Conservation (phyloP, 805 yeast genomes). For the Zygoascus tannicola region DNA sequence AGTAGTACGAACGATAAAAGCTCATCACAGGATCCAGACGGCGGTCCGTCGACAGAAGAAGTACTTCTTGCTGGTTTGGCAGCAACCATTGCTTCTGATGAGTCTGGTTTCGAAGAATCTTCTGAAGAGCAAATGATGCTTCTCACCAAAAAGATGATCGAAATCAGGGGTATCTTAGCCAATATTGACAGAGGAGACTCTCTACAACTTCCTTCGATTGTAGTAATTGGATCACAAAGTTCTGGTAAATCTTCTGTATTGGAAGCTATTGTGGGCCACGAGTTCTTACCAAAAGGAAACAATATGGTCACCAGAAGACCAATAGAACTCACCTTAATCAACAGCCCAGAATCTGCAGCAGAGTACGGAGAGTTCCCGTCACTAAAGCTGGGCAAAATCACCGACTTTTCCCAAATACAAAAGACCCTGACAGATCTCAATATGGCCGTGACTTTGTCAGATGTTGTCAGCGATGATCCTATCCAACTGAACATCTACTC, state of each 20-base stretch:
- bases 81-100: constrained; percentile 42
- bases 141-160: constrained; percentile 93
- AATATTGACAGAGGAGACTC: constrained; percentile 69
- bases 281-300: constrained; percentile 91
- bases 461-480: constrained; percentile 88
- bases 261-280: constrained; percentile 96
- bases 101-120: constrained; percentile 42
- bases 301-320: constrained; percentile 99
- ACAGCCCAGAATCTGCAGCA: constrained; percentile 71
- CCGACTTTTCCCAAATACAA: constrained; percentile 85
- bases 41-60: constrained; percentile 24
- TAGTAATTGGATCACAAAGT: constrained; percentile 94
- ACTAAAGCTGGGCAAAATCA: constrained; percentile 66
- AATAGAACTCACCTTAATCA: constrained; percentile 84
- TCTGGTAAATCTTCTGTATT: constrained; percentile 95
- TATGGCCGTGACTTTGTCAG: constrained; percentile 79
- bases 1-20: constrained; percentile 21
- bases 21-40: constrained; percentile 28
- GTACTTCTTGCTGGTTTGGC: constrained; percentile 49
- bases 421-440: constrained; percentile 79
- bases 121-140: constrained; percentile 67
- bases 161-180: constrained; percentile 71
- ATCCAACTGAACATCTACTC: constrained; percentile 87
- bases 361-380: constrained; percentile 93
- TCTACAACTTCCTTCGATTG: constrained; percentile 83